A percentile compares a stretch with the other conserved stretches of the same genome.
phyloP scores from a whole-genome alignment of 1,284 basidiomycete species.

The Malassezia psittaci region DNA sequence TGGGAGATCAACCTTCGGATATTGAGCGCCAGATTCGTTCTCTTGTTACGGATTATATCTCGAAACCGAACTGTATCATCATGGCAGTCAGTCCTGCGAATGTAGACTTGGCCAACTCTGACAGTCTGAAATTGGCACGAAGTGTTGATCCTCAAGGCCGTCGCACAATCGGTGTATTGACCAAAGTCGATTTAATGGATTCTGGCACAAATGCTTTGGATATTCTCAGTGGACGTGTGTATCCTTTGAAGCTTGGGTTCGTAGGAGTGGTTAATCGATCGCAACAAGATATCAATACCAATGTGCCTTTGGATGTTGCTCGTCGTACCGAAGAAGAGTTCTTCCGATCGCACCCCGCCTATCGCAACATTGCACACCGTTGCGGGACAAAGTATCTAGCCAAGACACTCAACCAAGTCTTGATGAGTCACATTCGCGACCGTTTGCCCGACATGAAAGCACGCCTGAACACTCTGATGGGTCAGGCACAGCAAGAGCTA shows the following conservation, averaged over 20 bases:
- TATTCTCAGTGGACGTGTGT: slow-evolving; percentile 83
- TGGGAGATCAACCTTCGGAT: slow-evolving; percentile 75
- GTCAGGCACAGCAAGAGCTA: slow-evolving; percentile 95
- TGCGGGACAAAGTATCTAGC: slow-evolving; percentile 93
- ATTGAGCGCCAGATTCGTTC: slow-evolving; percentile 82
- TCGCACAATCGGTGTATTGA: slow-evolving; percentile 92
- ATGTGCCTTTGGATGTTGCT: slow-evolving; percentile 76
- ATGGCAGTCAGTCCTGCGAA: slow-evolving; percentile 97
- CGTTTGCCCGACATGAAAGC: slow-evolving; percentile 99
- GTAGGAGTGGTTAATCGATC: slow-evolving; percentile 75
- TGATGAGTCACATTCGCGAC: slow-evolving; percentile 96
- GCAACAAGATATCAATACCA: slow-evolving; percentile 74
- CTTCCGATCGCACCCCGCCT: slow-evolving; percentile 78
- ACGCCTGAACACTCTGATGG: slow-evolving; percentile 92
- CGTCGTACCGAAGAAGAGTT: slow-evolving; percentile 79
- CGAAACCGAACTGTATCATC: slow-evolving; percentile 92
- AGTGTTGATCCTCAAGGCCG: slow-evolving; percentile 88
- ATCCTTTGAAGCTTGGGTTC: slow-evolving; percentile 90
- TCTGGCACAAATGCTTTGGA: slow-evolving; percentile 75
- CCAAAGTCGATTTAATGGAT: slow-evolving; percentile 97
- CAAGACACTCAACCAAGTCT: slow-evolving; percentile 60
- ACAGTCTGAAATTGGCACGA: slow-evolving; percentile 74
- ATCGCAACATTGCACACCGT: slow-evolving; percentile 82
- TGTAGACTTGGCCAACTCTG: slow-evolving; percentile 95
- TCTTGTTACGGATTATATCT: slow-evolving; percentile 91